Conservation (phyloP, 2,329 filamentous ascomycete species). For the Fusarium miscanthi region DNA sequence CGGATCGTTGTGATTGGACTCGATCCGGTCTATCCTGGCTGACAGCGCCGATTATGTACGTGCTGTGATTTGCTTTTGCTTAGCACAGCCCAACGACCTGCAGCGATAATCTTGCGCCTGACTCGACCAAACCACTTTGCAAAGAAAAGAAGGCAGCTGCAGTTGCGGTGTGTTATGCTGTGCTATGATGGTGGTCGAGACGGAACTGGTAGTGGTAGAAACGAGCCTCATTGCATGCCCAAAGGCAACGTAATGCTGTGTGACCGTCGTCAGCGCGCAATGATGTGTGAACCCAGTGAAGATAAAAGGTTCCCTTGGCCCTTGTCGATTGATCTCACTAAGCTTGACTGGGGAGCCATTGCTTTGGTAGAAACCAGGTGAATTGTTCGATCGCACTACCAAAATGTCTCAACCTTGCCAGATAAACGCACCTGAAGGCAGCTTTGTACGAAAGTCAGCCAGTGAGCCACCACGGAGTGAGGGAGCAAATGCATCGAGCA, state of each 20-base stretch:
- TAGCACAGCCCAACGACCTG: not conserved
- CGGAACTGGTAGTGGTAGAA: not conserved
- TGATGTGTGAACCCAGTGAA: not conserved
- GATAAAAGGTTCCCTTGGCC: constrained; percentile 15
- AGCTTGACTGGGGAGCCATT: not conserved
- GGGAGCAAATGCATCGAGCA: not conserved
- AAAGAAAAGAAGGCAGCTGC: not conserved
- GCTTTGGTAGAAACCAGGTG: not conserved
- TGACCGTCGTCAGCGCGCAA: not conserved
- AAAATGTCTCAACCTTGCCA: constrained; percentile 2
- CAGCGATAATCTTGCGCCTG: not conserved
- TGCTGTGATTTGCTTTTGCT: constrained; percentile 24
- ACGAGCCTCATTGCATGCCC: constrained; percentile 1
- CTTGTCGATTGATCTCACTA: not conserved
- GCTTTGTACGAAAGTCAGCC: not conserved
- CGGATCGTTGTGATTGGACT: not conserved
- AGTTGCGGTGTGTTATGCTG: constrained; percentile 2
- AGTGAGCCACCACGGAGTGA: not conserved
- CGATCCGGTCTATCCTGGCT: not conserved
- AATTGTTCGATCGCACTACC: not conserved
- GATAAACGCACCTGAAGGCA: not conserved
- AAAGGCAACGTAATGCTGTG: not conserved
- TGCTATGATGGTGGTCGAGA: not conserved
- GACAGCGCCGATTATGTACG: not conserved
- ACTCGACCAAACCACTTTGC: not conserved